Percentiles rank a stretch among this genome's conserved stretches.
Conservation (phyloP, 2,329 filamentous ascomycete species). For the Macroventuria anomochaeta region DNA sequence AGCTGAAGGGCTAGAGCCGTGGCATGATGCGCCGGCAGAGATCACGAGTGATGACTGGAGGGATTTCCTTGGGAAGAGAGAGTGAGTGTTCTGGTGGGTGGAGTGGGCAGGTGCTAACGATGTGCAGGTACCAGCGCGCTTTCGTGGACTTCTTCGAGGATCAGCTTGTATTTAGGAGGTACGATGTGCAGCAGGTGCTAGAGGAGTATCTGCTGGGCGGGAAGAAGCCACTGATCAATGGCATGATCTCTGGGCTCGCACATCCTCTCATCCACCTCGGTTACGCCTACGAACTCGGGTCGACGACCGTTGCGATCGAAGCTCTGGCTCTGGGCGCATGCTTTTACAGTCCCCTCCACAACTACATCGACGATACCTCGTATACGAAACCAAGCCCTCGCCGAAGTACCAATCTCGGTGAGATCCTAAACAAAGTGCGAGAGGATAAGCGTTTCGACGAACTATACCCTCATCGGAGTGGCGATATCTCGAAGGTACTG, state of each 20-base stretch:
- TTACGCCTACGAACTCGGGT: conserved; percentile 91
- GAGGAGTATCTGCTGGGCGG: conserved; percentile 77
- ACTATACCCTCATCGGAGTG: conserved; percentile 65
- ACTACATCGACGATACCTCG: conserved; percentile 72
- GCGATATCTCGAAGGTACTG: conserved; percentile 73
- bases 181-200: conserved; percentile 83
- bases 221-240: conserved; percentile 79
- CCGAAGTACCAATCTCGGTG: conserved; percentile 59
- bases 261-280: conserved; percentile 93
- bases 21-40: conserved; percentile 84
- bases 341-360: conserved; percentile 64
- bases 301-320: conserved; percentile 86
- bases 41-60: conserved; percentile 85
- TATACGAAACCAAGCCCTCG: conserved; percentile 71
- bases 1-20: conserved; percentile 73
- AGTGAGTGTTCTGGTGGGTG: conserved; percentile 51
- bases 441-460: conserved; percentile 73
- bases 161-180: conserved; percentile 75
- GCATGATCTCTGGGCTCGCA: conserved; percentile 78
- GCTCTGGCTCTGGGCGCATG: conserved; percentile 73
- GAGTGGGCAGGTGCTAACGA: conserved; percentile 17
- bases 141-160: conserved; percentile 97
- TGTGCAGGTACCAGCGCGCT: conserved; percentile 76
- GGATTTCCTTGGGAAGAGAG: conserved; percentile 77
- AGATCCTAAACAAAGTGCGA: conserved; percentile 73